Conservation (phyloP, 441 rosid genomes). For the Sinapis alba region DNA sequence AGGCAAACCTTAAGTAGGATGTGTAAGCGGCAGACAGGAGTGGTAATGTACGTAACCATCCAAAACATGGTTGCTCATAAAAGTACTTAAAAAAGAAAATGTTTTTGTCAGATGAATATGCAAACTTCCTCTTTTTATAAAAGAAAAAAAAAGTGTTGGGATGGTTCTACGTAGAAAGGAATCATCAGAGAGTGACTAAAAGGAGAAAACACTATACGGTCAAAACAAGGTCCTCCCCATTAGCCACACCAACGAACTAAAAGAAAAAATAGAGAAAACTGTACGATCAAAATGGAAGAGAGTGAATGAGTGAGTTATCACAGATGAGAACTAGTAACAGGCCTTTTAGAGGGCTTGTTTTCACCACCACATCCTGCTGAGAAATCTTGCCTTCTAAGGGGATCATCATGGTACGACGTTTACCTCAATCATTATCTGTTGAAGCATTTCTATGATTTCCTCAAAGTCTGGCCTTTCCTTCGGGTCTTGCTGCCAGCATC, state of each 20-base stretch:
- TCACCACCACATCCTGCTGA: neutral
- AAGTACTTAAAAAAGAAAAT: neutral
- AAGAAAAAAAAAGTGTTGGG: neutral
- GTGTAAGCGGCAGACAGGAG: neutral
- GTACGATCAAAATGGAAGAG: neutral
- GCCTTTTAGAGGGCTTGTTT: neutral
- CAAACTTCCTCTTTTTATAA: neutral
- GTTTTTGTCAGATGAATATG: neutral
- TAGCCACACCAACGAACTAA: neutral
- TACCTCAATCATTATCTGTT: neutral
- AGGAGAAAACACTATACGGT: neutral
- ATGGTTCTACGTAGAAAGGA: neutral
- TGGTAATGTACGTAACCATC: neutral
- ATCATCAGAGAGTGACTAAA: neutral
- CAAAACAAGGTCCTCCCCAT: neutral
- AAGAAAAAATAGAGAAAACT: neutral
- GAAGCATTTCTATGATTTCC: conserved; percentile 9
- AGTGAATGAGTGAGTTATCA: neutral
- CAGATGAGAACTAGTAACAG: neutral
- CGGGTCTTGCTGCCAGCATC: conserved; percentile 1
- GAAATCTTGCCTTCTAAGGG: neutral
- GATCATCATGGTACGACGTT: neutral
- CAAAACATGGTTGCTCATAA: neutral
- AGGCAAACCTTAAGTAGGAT: neutral
- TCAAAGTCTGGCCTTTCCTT: neutral